A percentile compares a stretch with the other conserved stretches of the same genome.
phyloP scores from a whole-genome alignment of 768 basidiomycete species.

The Tubosaeta brunneosetosa region DNA sequence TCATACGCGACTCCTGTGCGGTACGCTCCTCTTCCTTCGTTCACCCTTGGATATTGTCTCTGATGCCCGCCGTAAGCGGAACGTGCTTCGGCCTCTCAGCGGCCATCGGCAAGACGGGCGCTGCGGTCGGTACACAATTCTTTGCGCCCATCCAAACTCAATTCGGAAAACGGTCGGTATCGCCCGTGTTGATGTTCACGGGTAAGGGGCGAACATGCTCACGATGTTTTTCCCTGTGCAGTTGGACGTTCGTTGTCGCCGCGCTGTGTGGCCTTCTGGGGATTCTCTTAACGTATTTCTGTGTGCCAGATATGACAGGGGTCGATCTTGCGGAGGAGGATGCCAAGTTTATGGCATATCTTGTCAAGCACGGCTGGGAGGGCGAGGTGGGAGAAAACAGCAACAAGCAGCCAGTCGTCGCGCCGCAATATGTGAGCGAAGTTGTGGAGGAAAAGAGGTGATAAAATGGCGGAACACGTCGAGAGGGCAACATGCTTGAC shows the following conservation, averaged over 20 bases:
- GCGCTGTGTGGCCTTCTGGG: slow-evolving; percentile 62
- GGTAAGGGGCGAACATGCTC: background rate
- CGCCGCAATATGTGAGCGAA: background rate
- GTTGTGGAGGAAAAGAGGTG: no score
- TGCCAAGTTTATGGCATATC: slow-evolving; percentile 53
- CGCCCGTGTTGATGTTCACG: background rate
- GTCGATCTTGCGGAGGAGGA: slow-evolving; percentile 66
- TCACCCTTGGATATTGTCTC: background rate
- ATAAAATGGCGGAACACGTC: no score
- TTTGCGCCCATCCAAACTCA: slow-evolving; percentile 64
- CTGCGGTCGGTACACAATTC: slow-evolving; percentile 64
- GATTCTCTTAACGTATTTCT: slow-evolving; percentile 63
- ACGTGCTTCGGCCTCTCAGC: slow-evolving; percentile 67
- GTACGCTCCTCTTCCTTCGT: slow-evolving; percentile 20
- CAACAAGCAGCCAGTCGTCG: slow-evolving; percentile 25
- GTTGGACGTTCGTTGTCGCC: slow-evolving; percentile 64
- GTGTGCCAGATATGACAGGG: slow-evolving; percentile 64
- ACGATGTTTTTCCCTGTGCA: slow-evolving; percentile 14
- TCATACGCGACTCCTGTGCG: slow-evolving; percentile 62
- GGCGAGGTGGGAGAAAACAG: slow-evolving; percentile 57
- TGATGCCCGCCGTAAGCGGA: slow-evolving; percentile 35
- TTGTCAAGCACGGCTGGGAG: slow-evolving; percentile 59
- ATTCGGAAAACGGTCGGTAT: slow-evolving; percentile 51
- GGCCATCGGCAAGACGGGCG: slow-evolving; percentile 65
- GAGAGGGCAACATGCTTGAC: no score